Evolutionary conservation across 116 monocot species (phyloP).

Genomic region (Iris pallida): DNA sequence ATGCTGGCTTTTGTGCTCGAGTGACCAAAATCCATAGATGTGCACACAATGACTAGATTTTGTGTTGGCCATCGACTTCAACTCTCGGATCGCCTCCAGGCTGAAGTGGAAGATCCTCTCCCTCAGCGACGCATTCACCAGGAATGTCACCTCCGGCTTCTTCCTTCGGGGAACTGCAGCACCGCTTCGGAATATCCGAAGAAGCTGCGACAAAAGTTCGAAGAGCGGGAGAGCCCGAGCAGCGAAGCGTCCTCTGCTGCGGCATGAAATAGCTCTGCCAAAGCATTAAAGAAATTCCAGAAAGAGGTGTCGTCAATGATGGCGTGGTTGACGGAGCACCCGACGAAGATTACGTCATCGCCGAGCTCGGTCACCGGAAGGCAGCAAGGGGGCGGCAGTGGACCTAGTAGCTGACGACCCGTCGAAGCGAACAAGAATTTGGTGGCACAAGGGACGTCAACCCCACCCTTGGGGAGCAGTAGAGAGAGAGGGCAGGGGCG

Average conservation of each 20-base stretch:
- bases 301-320: conserved; percentile 47
- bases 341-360: conserved; percentile 18
- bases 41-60: conserved; percentile 35
- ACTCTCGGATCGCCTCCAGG: conserved; percentile 9
- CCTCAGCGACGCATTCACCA: conserved; percentile 14
- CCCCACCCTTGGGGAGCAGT: too few relatives aligned
- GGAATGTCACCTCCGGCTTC: conserved; percentile 25
- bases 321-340: conserved; percentile 19
- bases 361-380: too few relatives aligned
- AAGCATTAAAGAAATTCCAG: conserved; percentile 53
- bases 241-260: background rate
- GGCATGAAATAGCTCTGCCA: conserved; percentile 53
- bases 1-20: conserved; percentile 13
- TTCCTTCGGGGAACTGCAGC: conserved; percentile 5
- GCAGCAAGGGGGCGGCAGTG: conserved; percentile 4
- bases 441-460: conserved; percentile 8
- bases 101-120: conserved; percentile 58
- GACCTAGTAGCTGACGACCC: conserved; percentile 6
- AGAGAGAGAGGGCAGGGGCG: too few relatives aligned
- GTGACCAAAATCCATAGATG: conserved; percentile 22
- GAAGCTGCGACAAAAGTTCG: too few relatives aligned
- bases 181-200: too few relatives aligned
- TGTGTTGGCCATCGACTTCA: conserved; percentile 48
- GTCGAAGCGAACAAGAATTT: conserved; percentile 7
- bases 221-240: too few relatives aligned